Evolutionary conservation across 805 yeast genomes (phyloP), one percentile per base, ranked within the genome.

Genomic region (Aciculoconidium aculeatum): DNA sequence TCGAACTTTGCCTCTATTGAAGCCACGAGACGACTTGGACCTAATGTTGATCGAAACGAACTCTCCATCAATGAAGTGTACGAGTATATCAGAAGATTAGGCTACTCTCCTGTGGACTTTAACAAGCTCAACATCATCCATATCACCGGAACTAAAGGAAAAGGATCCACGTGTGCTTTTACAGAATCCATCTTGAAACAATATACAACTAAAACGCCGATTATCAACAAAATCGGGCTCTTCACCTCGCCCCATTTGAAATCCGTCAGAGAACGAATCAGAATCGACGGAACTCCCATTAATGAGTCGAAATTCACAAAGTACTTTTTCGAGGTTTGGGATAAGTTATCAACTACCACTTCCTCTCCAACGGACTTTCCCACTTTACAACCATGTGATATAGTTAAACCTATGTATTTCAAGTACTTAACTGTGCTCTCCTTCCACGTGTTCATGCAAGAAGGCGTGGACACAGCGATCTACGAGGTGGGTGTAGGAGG

Each of bases 401-500:
- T 75, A 7, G 70, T 75, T 34, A 87, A 83, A 51, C 98, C 98
- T 9, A 90, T 86, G 51, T 92, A 92, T 54, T 92, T 92, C 70
- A 79, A 94, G 49, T 94, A 74, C 55, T 61, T 92, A 51, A 92
- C 99, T 0, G 58, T 94, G 11, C 55, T 92, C 36, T 85, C 96
- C 3, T 92, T 87, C 63, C 96, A 94, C 52, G 81, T 86, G 1
- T 94, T 94, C 45, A 53, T 85, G 58, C 69, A 74, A 31, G 98
- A 92, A 56, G 81, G 83, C 2, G 88, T 92, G n/a, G 83, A 87
- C 49, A 74, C 95, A 19, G 96, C 97, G 8, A 80, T 92, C 21
- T 87, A 84, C 49, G 99, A 92, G 54, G 99, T 94, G 17, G 99
- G 99, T 13, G 95, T 92, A 27, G 99, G 99, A 16, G 99, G 99